Percentiles rank a stretch among this genome's conserved stretches.
Conservation (phyloP, 2,329 filamentous ascomycete genomes). For the Ilyonectria sp. region DNA sequence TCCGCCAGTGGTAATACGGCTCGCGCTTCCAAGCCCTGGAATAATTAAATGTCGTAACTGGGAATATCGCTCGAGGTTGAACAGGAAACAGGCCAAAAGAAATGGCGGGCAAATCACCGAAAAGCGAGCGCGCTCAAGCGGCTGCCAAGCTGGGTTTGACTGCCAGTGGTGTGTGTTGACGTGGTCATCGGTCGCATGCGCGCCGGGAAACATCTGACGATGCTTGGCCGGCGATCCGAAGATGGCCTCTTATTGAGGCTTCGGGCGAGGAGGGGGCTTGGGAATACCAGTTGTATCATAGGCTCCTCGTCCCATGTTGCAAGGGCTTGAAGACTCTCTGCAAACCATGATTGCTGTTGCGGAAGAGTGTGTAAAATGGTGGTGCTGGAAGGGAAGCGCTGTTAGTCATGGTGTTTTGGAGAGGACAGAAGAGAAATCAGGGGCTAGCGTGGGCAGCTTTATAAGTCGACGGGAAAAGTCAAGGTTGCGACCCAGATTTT, state of each 20-base stretch:
- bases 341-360: conserved; percentile 55
- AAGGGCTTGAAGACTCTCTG: conserved; percentile 51
- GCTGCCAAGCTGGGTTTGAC: conserved; percentile 36
- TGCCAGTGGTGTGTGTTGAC: conserved; percentile 40
- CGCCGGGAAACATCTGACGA: conserved; percentile 31
- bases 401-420: conserved; percentile 32
- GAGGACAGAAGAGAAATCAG: not conserved
- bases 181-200: conserved; percentile 39
- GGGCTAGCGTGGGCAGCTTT: not conserved
- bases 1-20: conserved; percentile 39
- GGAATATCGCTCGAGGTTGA: conserved; percentile 42
- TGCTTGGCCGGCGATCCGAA: conserved; percentile 41
- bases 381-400: conserved; percentile 25
- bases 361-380: conserved; percentile 11
- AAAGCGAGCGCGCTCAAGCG: conserved; percentile 29
- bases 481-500: conserved; percentile 18
- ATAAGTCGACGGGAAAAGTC: conserved; percentile 20
- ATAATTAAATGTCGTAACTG: conserved; percentile 45
- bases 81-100: conserved; percentile 35
- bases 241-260: conserved; percentile 54
- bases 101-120: conserved; percentile 28
- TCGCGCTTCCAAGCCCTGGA: conserved; percentile 38
- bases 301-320: conserved; percentile 66
- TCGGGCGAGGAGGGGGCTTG: conserved; percentile 62
- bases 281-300: conserved; percentile 67